phyloP scores from a whole-genome alignment of 2,329 filamentous ascomycete genomes.

The Colletotrichum orbiculare region DNA sequence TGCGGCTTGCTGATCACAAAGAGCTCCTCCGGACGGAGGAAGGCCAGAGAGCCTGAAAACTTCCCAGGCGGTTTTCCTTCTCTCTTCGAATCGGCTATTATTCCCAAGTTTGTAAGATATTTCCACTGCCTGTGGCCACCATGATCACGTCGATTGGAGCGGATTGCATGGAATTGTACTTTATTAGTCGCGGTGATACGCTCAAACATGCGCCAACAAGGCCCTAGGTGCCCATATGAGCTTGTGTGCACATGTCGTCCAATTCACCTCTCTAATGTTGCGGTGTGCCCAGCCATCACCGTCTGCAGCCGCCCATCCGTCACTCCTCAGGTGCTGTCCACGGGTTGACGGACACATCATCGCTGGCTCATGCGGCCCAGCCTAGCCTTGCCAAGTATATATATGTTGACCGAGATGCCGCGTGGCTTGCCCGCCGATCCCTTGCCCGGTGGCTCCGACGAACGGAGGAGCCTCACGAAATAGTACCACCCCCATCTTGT shows the following conservation, averaged over 20 bases:
- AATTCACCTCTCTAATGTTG: slow-evolving; percentile 17
- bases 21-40: slow-evolving; percentile 29
- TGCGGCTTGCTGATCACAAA: slow-evolving; percentile 24
- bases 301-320: not conserved
- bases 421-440: slow-evolving; percentile 25
- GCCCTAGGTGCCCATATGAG: slow-evolving; percentile 10
- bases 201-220: no score
- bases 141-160: no score
- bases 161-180: no score
- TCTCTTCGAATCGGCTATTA: no score
- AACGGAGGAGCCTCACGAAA: slow-evolving; percentile 32
- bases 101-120: no score
- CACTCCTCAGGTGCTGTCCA: no score
- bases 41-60: not conserved
- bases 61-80: not conserved
- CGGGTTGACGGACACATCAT: not conserved
- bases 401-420: slow-evolving; percentile 22
- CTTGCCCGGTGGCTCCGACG: slow-evolving; percentile 29
- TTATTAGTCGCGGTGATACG: no score
- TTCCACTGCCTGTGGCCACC: no score
- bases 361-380: slow-evolving; percentile 27
- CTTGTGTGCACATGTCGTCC: slow-evolving; percentile 10
- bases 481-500: slow-evolving; percentile 4
- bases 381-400: slow-evolving; percentile 30
- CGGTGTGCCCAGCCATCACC: slow-evolving; percentile 21